A percentile compares a stretch with the other conserved stretches of the same genome.
phyloP scores from a whole-genome alignment of 2,329 filamentous ascomycete species.

The Bimuria novae-zelandiae region DNA sequence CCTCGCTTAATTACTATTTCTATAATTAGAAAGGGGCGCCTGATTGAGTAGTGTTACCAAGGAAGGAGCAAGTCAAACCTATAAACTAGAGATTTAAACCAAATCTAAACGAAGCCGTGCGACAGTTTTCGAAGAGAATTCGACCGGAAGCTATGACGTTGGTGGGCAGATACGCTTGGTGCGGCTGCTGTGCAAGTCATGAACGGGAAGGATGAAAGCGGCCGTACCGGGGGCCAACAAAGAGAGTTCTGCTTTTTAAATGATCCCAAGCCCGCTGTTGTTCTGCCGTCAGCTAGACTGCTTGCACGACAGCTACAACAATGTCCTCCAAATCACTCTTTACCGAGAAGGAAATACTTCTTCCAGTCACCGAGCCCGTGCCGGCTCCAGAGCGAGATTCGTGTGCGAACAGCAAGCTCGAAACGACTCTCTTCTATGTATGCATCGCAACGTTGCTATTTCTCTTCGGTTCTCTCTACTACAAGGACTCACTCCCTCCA shows the following conservation, averaged over 20 bases:
- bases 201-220: neutral
- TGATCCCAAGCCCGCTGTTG: neutral
- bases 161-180: neutral
- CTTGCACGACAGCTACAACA: neutral
- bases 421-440: neutral
- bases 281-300: neutral
- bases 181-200: neutral
- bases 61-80: neutral
- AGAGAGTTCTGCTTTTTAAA: neutral
- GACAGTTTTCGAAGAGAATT: neutral
- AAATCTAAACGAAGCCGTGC: neutral
- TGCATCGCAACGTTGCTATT: neutral
- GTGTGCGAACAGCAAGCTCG: neutral
- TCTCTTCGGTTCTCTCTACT: slow-evolving; percentile 1
- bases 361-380: neutral
- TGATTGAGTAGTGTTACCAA: too few species aligned
- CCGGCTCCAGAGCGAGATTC: neutral
- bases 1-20: too few species aligned
- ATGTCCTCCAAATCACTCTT: neutral
- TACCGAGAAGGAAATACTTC: neutral
- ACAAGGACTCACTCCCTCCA: neutral
- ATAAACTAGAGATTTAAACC: neutral
- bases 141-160: neutral
- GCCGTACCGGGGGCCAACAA: neutral
- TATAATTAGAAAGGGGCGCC: too few species aligned